These are phyloP conservation scores for Cinchona pubescens DNA, from an alignment of 257 asterid species.

Conservation along the genomic window DNA sequence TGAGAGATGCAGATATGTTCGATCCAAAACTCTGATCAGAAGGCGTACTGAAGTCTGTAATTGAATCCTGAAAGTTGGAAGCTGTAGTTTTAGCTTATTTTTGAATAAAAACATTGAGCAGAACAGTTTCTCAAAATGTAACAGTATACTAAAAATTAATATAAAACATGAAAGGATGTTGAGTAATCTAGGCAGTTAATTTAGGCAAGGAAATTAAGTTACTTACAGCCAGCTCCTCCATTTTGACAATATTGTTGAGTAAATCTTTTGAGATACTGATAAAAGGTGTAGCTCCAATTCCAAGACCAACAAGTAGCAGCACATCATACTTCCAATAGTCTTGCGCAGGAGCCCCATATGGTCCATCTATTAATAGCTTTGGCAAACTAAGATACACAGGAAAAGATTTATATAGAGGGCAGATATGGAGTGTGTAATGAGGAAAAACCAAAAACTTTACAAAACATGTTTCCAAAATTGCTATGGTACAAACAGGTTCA, in stretches of 20 bases:
- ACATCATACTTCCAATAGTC: conserved; percentile 80
- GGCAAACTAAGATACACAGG: conserved; percentile 68
- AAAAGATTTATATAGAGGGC: conserved; percentile 9
- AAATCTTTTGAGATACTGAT: conserved; percentile 88
- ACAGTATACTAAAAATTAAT: not conserved
- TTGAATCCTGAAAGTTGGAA: conserved; percentile 58
- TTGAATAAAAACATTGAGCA: not conserved
- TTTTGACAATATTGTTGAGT: conserved; percentile 68
- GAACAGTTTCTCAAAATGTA: too few relatives aligned
- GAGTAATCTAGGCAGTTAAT: not conserved
- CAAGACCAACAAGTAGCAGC: conserved; percentile 88
- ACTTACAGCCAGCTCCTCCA: conserved; percentile 87
- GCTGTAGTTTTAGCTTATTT: conserved; percentile 4
- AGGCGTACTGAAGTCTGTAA: conserved; percentile 54
- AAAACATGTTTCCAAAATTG: too few relatives aligned
- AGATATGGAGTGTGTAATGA: not conserved
- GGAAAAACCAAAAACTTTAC: not conserved
- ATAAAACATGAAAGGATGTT: not conserved
- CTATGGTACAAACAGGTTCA: not conserved
- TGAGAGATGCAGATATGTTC: conserved; percentile 34
- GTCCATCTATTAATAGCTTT: conserved; percentile 88
- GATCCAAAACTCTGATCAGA: conserved; percentile 61
- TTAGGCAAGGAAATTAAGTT: conserved; percentile 7
- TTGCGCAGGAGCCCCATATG: conserved; percentile 99
- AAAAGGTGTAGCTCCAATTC: conserved; percentile 95